These are phyloP conservation scores for Cyberlindnera amylophila DNA, from an alignment of 805 yeast species.

Conservation along the genomic window DNA sequence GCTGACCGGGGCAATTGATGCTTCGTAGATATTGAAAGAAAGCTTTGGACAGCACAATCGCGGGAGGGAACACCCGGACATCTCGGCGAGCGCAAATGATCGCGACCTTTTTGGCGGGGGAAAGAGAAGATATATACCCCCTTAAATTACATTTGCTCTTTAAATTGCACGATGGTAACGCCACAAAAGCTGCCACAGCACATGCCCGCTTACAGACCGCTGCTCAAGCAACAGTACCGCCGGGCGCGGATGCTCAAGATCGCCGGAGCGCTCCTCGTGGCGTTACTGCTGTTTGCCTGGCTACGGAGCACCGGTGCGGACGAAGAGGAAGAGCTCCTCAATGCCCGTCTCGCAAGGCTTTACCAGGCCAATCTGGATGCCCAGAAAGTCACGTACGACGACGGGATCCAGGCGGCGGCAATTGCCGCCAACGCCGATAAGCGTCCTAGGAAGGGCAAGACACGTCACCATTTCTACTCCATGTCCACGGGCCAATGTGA, in stretches of 20 bases:
- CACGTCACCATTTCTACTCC: constrained; percentile 15
- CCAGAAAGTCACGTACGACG: constrained; percentile 9
- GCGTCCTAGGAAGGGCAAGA: constrained; percentile 9
- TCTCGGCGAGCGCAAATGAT: background rate
- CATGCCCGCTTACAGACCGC: constrained; percentile 8
- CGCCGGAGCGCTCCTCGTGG: background rate
- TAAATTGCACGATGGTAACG: no score
- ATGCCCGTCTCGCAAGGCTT: constrained; percentile 5
- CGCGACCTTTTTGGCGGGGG: no score
- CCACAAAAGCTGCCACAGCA: background rate
- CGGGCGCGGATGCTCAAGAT: constrained; percentile 6
- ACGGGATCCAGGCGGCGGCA: constrained; percentile 8
- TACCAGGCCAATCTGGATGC: constrained; percentile 5
- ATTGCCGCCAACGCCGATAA: background rate
- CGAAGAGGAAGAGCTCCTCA: constrained; percentile 16
- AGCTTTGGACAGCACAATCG: no score
- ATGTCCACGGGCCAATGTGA: constrained; percentile 40
- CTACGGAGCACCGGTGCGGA: constrained; percentile 15
- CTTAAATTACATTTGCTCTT: no score
- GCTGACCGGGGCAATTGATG: no score
- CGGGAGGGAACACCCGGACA: background rate
- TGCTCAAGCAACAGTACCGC: constrained; percentile 10
- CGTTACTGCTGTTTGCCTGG: constrained; percentile 2
- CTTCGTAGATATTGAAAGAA: no score
- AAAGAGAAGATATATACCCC: no score